Conservation (phyloP, 306 rosid species). For the Biancaea sappan region DNA sequence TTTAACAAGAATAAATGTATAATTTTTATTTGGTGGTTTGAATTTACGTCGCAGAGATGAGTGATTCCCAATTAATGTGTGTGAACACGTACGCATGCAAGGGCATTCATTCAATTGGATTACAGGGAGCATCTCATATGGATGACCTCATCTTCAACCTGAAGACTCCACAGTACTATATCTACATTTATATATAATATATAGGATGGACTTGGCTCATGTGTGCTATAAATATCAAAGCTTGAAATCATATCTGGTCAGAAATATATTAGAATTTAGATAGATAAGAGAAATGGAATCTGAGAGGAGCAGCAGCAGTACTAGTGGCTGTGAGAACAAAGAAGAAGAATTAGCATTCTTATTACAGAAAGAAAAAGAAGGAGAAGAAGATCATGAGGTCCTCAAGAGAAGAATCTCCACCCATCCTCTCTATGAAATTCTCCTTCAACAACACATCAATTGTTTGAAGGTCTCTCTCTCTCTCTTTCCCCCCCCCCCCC, state of each 20-base stretch:
- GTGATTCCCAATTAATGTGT: not conserved
- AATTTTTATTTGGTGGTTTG: too few species aligned
- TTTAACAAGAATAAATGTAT: too few species aligned
- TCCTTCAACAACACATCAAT: constrained; percentile 71
- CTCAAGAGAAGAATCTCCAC: constrained; percentile 70
- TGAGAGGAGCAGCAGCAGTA: constrained; percentile 24
- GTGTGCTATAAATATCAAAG: not conserved
- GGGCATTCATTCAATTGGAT: constrained; percentile 48
- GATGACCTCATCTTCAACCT: constrained; percentile 41
- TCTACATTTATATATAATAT: too few species aligned
- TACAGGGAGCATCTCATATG: constrained; percentile 52
- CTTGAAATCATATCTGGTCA: not conserved
- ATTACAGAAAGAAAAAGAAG: not conserved
- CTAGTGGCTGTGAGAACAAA: constrained; percentile 20
- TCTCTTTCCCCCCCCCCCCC: too few species aligned
- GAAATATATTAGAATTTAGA: not conserved
- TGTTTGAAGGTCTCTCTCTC: constrained; percentile 68
- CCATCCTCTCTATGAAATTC: constrained; percentile 69
- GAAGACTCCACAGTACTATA: not conserved
- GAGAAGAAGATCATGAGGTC: constrained; percentile 36
- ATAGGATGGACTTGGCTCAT: too few species aligned
- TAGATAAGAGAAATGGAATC: constrained; percentile 45
- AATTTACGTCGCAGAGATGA: too few species aligned
- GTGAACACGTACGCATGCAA: constrained; percentile 57
- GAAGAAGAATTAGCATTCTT: constrained; percentile 3